Base-by-base conservation (phyloP, 1,284 basidiomycete species). In the Ustilago tritici region DNA sequence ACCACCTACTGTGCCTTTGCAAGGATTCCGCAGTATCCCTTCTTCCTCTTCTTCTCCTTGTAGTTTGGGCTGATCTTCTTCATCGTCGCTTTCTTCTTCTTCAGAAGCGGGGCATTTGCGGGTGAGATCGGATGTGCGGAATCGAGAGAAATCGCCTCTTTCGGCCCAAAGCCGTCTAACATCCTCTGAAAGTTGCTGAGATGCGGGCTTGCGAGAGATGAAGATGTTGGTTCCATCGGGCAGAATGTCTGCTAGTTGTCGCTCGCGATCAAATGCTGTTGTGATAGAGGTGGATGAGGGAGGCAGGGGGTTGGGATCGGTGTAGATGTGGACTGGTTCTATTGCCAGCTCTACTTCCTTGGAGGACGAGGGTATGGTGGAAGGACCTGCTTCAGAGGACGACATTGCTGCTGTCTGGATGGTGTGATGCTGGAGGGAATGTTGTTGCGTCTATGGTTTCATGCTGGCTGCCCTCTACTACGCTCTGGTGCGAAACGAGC, bases 81-180 rank as follows among this genome's bases (percentile, higher is more conserved):
- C 50, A n/a, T 66, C 52, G 9, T 60, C 62, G n/a, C 54, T 49
- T 14, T 67, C 65, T 4, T 56, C 62, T 9, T 43, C 60, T 14
- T 47, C 50, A 15, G 9, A 32, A 15, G 23, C 1, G 19, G 23
- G 23, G 10, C 23, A 11, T 41, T 34, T 17, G 19, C 23, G 9
- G 19, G 2, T 10, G 52, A 76, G 43, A 5, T 61, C 65, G 6
- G 59, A n/a, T 1, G 58, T 65, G 12, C 56, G 58, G 32, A 82
- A 71, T 7, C 61, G 50, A 10, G 71, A 70, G 52, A 82, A 84
- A 46, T 84, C 82, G 17, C 82, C 82, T 1, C 82, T 66, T 62
- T 84, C 82, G 8, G 70, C 66, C 82, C 80, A 82, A 31, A 84
- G 55, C 12, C 73, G 63, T n/a, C 56, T 49, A 2, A 79, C 75